Percentiles rank a stretch among this genome's conserved stretches.
Conservation (phyloP, 805 yeast genomes). For the Saturnispora halmiae region DNA sequence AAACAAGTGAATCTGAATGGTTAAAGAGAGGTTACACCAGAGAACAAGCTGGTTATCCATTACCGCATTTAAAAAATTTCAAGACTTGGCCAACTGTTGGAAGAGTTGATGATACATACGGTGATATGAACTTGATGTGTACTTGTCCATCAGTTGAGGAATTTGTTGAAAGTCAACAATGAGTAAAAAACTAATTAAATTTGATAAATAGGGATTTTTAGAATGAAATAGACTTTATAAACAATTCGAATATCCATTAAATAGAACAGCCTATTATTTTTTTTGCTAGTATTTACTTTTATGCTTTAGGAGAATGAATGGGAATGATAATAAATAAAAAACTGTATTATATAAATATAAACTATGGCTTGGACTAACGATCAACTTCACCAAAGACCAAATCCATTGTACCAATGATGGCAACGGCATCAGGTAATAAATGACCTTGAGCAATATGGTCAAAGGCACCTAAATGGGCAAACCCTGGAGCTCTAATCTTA, state of each 20-base stretch:
- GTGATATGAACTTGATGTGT: conserved; percentile 86
- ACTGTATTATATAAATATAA: background rate
- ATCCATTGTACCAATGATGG: conserved; percentile 92
- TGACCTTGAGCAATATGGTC: conserved; percentile 83
- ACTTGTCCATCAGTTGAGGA: conserved; percentile 87
- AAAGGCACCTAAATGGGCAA: conserved; percentile 82
- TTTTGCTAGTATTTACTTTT: too few relatives aligned
- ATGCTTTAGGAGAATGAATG: conserved; percentile 4
- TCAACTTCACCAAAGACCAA: conserved; percentile 92
- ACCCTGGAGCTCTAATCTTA: conserved; percentile 91
- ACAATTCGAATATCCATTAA: too few relatives aligned
- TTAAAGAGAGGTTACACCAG: conserved; percentile 77
- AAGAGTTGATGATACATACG: conserved; percentile 88
- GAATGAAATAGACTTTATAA: too few relatives aligned
- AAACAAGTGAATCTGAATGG: conserved; percentile 62
- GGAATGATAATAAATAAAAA: background rate
- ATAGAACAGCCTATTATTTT: too few relatives aligned
- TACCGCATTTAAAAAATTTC: conserved; percentile 57
- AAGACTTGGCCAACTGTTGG: conserved; percentile 96
- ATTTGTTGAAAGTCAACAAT: conserved; percentile 32
- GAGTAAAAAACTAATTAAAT: conserved; percentile 4
- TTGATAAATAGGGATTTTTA: too few relatives aligned
- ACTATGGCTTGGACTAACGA: conserved; percentile 40
- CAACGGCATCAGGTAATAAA: conserved; percentile 85
- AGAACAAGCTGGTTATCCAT: conserved; percentile 89